Evolutionary conservation across 352 stramenopile genomes (phyloP), one percentile per base, ranked within the genome.

Genomic region (Pythium coloratum): DNA sequence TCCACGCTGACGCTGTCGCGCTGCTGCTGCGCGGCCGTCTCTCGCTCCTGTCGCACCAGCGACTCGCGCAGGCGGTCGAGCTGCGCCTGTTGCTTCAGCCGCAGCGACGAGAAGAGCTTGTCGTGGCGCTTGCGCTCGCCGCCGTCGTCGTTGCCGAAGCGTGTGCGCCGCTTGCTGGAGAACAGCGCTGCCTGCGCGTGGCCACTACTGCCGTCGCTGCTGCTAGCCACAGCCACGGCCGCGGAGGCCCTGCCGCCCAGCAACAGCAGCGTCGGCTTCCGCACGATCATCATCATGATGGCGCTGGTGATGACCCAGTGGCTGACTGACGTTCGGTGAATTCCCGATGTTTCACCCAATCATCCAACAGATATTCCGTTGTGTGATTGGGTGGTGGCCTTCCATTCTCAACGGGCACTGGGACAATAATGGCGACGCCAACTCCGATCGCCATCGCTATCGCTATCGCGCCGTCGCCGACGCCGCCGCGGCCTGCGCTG

Each of bases 81-180:
- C 64, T 76, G 69, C 56, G 64, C 64, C 57, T 76, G 69, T 56
- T 76, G 69, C 69, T 76, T 76, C 47, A 72, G 47, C 14, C 69
- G 69, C 47, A 76, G 60, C 28, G 63, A 64, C 46, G 64, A 71
- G 69, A 76, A 76, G 49, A 76, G 59, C 55, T 76, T 76, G 64
- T 71, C 62, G 46, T 61, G 33, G 58, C 69, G 69, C 36, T 65
- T 64, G 54, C 14, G 47, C 30, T 70, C 63, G 44, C 60, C 54
- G 9, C 40, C 40, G 12, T 62, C 56, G 7, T 59, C 46, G 7
- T 59, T 46, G 30, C 55, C 33, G 55, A 60, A 69, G 6, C 69
- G 69, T 63, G 69, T 64, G 18, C 69, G 69, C n/a, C 69, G 69
- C 59, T 75, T 75, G 56, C 69, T 75, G 36, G 69, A 75, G 63